phyloP scores from a whole-genome alignment of 805 yeast species.

The Metschnikowia similis region DNA sequence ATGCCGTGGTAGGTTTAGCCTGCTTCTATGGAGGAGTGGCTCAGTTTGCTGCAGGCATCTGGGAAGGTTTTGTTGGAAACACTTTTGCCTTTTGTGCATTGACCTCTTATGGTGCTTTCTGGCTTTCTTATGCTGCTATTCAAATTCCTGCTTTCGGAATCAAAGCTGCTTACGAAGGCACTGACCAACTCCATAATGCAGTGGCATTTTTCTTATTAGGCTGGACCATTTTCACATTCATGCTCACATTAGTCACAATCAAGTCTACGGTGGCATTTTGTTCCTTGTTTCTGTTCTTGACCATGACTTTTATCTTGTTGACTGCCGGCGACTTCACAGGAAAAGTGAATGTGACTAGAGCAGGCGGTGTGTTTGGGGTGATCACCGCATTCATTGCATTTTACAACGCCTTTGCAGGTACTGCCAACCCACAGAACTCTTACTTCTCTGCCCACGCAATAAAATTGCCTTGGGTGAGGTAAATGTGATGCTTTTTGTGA shows the following conservation, averaged over 20 bases:
- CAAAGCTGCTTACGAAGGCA: conserved; percentile 38
- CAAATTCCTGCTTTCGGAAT: conserved; percentile 59
- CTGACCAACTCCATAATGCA: conserved; percentile 27
- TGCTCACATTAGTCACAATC: conserved; percentile 31
- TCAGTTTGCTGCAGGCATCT: conserved; percentile 19
- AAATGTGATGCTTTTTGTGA: background rate
- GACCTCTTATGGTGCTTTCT: conserved; percentile 52
- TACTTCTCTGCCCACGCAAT: conserved; percentile 30
- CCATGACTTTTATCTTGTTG: conserved; percentile 33
- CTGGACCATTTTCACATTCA: conserved; percentile 40
- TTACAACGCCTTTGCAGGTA: conserved; percentile 41
- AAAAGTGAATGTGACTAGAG: conserved; percentile 25
- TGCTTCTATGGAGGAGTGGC: conserved; percentile 19
- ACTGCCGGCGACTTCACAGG: conserved; percentile 32
- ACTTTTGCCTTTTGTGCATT: conserved; percentile 18
- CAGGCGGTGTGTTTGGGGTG: conserved; percentile 43
- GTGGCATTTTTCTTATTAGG: conserved; percentile 35
- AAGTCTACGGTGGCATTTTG: conserved; percentile 37
- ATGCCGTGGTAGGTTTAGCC: conserved; percentile 16
- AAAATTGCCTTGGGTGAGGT: conserved; percentile 20
- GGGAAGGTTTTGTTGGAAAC: conserved; percentile 19
- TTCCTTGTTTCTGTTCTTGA: conserved; percentile 28
- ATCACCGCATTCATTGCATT: conserved; percentile 37
- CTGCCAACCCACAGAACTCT: conserved; percentile 31
- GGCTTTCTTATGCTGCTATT: conserved; percentile 63